Evolutionary conservation across 768 basidiomycete genomes (phyloP).

Genomic region (Daedalea quercina): DNA sequence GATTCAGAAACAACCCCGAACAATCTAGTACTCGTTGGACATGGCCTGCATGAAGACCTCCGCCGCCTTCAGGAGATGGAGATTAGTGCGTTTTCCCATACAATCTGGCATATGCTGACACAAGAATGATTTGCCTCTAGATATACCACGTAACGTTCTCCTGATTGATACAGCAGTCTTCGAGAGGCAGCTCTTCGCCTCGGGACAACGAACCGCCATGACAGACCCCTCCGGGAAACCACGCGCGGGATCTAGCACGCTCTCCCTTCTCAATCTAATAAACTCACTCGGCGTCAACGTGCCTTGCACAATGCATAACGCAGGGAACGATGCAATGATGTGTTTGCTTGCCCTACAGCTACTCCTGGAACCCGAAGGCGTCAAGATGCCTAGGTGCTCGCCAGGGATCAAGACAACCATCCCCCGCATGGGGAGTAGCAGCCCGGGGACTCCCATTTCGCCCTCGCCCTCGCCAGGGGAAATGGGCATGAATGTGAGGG

Average conservation of each 20-base stretch:
- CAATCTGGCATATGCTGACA: constrained; percentile 1
- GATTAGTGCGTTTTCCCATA: constrained; percentile 50
- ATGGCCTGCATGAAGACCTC: constrained; percentile 50
- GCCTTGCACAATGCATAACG: constrained; percentile 50
- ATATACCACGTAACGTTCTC: constrained; percentile 70
- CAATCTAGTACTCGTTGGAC: constrained; percentile 64
- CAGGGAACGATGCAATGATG: constrained; percentile 79
- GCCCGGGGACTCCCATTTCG: constrained; percentile 13
- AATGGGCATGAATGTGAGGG: not conserved
- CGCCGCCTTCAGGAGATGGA: constrained; percentile 69
- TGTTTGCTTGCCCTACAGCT: constrained; percentile 61
- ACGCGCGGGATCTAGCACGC: constrained; percentile 43
- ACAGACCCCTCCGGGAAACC: constrained; percentile 48
- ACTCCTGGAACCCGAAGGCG: constrained; percentile 51
- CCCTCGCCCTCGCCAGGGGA: constrained; percentile 8
- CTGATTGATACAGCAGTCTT: constrained; percentile 57
- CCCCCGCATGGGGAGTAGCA: constrained; percentile 12
- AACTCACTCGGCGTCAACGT: constrained; percentile 44
- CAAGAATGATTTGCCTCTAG: constrained; percentile 3
- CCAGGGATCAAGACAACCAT: no score
- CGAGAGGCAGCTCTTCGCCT: constrained; percentile 55
- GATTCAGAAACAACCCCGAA: constrained; percentile 71
- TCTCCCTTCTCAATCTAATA: constrained; percentile 62
- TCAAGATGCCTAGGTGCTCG: constrained; percentile 15
- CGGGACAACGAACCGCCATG: constrained; percentile 58